These are phyloP conservation scores for Urostyla sp. DNA, from an alignment of 73 alveolate genomes.

Conservation along the genomic window DNA sequence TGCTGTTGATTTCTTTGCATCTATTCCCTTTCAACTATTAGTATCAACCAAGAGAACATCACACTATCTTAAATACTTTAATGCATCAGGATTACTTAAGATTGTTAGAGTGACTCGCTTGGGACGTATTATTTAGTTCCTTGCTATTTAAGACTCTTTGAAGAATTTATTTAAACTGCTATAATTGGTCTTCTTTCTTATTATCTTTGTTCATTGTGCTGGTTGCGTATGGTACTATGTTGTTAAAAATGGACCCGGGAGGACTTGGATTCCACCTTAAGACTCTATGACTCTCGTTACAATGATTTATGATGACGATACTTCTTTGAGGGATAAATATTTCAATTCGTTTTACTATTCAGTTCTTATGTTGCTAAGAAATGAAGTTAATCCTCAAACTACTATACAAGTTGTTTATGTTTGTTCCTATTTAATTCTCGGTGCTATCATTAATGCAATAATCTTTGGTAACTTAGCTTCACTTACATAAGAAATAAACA, in stretches of 20 bases:
- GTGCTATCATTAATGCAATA: constrained; percentile 63
- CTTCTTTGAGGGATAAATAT: constrained; percentile 15
- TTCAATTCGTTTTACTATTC: constrained; percentile 30
- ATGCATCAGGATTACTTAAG: constrained; percentile 58
- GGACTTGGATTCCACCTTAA: constrained; percentile 50
- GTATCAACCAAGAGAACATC: not conserved
- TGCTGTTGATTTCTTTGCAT: constrained; percentile 58
- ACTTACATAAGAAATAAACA: too few relatives aligned
- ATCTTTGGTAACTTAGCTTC: too few relatives aligned
- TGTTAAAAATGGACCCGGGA: not conserved
- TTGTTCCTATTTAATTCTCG: constrained; percentile 52
- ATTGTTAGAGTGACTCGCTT: constrained; percentile 59
- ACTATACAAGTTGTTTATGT: constrained; percentile 68
- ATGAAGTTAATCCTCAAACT: constrained; percentile 47
- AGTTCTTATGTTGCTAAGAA: constrained; percentile 48
- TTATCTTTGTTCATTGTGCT: constrained; percentile 64
- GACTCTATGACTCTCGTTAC: constrained; percentile 8
- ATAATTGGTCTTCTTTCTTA: constrained; percentile 51
- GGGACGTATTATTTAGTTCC: constrained; percentile 45
- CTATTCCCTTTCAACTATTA: constrained; percentile 64
- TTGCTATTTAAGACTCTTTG: constrained; percentile 29
- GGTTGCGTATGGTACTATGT: constrained; percentile 68
- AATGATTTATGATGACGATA: not conserved
- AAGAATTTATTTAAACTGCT: constrained; percentile 45
- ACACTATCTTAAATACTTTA: not conserved